These are phyloP conservation scores for Prototheca stagnorum DNA, from an alignment of 163 green algal species.

Conservation along the genomic window DNA sequence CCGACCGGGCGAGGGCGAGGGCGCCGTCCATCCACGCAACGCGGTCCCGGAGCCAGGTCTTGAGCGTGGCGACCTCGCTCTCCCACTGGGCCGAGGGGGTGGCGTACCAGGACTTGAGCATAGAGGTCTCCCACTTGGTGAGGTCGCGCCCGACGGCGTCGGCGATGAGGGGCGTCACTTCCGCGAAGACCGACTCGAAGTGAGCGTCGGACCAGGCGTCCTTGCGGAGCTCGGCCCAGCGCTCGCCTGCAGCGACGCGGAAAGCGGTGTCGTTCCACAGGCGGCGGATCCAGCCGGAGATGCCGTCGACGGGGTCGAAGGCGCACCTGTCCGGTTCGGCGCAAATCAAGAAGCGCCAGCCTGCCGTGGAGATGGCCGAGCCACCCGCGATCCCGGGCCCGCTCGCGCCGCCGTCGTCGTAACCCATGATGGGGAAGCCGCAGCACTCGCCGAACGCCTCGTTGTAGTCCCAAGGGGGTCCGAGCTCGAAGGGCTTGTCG, in stretches of 20 bases:
- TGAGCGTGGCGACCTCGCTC: slow-evolving; percentile 17
- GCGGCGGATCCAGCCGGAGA: slow-evolving; percentile 32
- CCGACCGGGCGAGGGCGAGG: background rate
- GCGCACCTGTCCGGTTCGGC: slow-evolving; percentile 32
- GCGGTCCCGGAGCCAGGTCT: slow-evolving; percentile 27
- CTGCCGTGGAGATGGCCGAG: slow-evolving; percentile 47
- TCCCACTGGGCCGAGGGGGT: background rate
- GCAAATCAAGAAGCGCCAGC: slow-evolving; percentile 69
- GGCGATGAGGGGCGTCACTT: slow-evolving; percentile 1
- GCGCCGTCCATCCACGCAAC: slow-evolving; percentile 45
- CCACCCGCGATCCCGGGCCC: slow-evolving; percentile 36
- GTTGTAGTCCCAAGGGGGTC: slow-evolving; percentile 60
- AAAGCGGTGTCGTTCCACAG: slow-evolving; percentile 15
- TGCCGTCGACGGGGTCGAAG: slow-evolving; percentile 42
- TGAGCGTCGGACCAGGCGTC: slow-evolving; percentile 20
- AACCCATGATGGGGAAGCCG: slow-evolving; percentile 57
- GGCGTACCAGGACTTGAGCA: slow-evolving; percentile 7
- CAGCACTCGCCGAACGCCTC: slow-evolving; percentile 66
- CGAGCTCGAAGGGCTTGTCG: slow-evolving; percentile 27
- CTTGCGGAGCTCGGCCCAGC: slow-evolving; percentile 32
- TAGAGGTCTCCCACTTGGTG: slow-evolving; percentile 2
- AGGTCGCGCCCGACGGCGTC: slow-evolving; percentile 26
- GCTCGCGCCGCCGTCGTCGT: slow-evolving; percentile 18
- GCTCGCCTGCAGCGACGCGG: slow-evolving; percentile 7
- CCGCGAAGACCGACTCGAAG: slow-evolving; percentile 11